Base-by-base conservation (phyloP, 306 rosid species). In the Sicyos baderoa region DNA sequence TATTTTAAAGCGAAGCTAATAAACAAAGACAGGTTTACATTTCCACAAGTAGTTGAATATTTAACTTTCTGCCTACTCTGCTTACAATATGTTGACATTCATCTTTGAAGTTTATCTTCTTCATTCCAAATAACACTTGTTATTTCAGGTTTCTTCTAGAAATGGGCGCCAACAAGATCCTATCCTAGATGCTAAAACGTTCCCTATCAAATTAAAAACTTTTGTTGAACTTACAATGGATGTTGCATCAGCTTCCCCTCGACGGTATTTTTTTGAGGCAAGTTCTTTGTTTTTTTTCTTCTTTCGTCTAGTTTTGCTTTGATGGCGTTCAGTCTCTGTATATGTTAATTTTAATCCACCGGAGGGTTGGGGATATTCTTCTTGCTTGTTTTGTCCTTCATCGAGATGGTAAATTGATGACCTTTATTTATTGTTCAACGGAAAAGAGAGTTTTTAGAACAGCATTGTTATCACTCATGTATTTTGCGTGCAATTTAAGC, bases 221-320 rank as follows among this genome's bases (percentile, higher is more conserved):
- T 93, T 88, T 68, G 89, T 93, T 62, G 89, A 82, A 72, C 53
- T 82, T 80, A 81, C 93, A 13, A 93, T 89, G 97, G 97, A 93
- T 81, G 80, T 93, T 54, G 88, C 89, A 54, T 93, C 98, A 40
- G 94, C 98, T 75, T 86, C 98, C 23, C 97, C 97, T 48, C 83
- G 98, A 32, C 98, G 90, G 61, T 89, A 89, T 61, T 88, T 93
- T 82, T 87, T 93, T 73, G 98, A 93, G 98, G 98, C 85, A 87
- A 87, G 83, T 76, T 70, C 79, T 74, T 80, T 70, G 56, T 61
- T 74, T 6, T 22, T 13, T 5, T 56, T 9, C 7, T n/a, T n/a
- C 10, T 15, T 57, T 25, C 40, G 2, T 56, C 54, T 64, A 32
- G 12, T 50, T 72, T 76, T 76, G 52, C 29, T 79, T 73, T 54